phyloP scores from a whole-genome alignment of 306 rosid species.

The Biancaea sappan region DNA sequence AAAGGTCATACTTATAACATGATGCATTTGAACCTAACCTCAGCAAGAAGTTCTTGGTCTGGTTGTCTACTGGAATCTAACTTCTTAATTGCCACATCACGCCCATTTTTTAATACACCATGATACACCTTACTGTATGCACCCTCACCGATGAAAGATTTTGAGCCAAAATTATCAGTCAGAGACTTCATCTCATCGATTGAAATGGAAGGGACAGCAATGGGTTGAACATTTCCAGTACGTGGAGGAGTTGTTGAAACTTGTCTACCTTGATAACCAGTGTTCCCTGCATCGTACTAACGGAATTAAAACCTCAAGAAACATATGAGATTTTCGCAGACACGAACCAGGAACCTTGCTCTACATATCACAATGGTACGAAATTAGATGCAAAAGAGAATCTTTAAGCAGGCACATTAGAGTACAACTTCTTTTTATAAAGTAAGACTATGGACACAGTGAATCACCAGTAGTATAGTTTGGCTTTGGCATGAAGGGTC shows the following conservation, averaged over 20 bases:
- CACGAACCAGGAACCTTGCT: background rate
- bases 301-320: conserved; percentile 14
- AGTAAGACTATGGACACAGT: background rate
- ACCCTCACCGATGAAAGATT: conserved; percentile 57
- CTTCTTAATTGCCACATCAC: conserved; percentile 50
- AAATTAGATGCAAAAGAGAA: background rate
- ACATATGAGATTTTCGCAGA: background rate
- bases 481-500: conserved; percentile 24
- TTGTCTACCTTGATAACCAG: conserved; percentile 45
- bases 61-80: conserved; percentile 56
- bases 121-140: conserved; percentile 53
- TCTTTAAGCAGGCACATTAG: background rate
- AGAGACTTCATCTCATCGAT: conserved; percentile 50
- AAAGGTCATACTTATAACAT: background rate
- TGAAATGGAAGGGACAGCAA: conserved; percentile 51
- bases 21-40: conserved; percentile 34
- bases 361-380: background rate
- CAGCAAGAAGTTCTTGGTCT: conserved; percentile 51
- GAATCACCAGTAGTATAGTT: conserved; percentile 49
- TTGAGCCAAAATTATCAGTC: conserved; percentile 51
- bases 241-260: conserved; percentile 35
- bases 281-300: conserved; percentile 47
- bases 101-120: conserved; percentile 48
- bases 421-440: background rate
- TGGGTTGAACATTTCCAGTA: conserved; percentile 52